Conservation (phyloP, 441 rosid species). For the Biscutella laevigata region DNA sequence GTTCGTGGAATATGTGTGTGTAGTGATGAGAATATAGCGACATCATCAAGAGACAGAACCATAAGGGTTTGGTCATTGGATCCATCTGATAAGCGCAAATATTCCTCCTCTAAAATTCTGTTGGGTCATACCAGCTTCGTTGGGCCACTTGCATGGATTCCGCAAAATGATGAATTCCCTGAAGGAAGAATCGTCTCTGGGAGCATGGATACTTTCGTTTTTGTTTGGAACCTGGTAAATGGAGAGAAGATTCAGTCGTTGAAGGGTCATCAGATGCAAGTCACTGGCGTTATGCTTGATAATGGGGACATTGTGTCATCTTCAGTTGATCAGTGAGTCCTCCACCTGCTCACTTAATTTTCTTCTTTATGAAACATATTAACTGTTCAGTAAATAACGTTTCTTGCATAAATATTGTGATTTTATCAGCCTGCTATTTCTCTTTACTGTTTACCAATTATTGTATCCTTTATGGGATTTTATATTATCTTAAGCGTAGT, state of each 20-base stretch:
- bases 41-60: conserved; percentile 85
- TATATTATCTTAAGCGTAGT: not conserved
- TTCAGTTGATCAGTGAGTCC: conserved; percentile 77
- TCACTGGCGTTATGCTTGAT: conserved; percentile 71
- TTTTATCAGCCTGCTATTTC: not conserved
- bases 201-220: conserved; percentile 76
- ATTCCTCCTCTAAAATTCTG: conserved; percentile 42
- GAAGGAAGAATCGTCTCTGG: conserved; percentile 92
- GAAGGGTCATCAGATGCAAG: conserved; percentile 78
- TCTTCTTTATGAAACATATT: not conserved
- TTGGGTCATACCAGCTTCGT: conserved; percentile 91
- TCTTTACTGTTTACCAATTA: not conserved
- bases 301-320: conserved; percentile 63
- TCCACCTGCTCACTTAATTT: not conserved
- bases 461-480: not conserved
- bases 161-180: conserved; percentile 54
- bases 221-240: conserved; percentile 72
- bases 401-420: conserved; percentile 6
- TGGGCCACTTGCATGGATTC: conserved; percentile 89
- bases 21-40: conserved; percentile 54
- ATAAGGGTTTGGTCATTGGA: conserved; percentile 80
- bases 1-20: conserved; percentile 89
- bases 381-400: not conserved
- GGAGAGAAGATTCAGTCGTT: conserved; percentile 64
- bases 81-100: conserved; percentile 50